Evolutionary conservation across 371 early-diverging fungal species (phyloP).

Genomic region (Vairimorpha apis): DNA sequence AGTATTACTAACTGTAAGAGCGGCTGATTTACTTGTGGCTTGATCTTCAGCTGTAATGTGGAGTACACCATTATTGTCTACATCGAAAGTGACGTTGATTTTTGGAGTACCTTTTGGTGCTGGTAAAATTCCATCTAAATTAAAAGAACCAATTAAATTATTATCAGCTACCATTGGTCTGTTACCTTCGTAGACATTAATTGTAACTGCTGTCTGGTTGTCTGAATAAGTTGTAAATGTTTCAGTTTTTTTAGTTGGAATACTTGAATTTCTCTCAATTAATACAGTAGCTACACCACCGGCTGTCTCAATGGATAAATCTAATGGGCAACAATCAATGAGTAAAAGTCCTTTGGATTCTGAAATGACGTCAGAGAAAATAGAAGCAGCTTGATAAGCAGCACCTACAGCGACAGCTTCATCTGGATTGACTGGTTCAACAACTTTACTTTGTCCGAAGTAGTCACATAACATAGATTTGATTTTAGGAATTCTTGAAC

Average conservation of each 20-base stretch:
- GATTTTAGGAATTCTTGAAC: slow-evolving; percentile 62
- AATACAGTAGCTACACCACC: slow-evolving; percentile 53
- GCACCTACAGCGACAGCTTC: slow-evolving; percentile 62
- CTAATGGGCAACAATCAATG: slow-evolving; percentile 57
- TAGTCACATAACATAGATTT: slow-evolving; percentile 51
- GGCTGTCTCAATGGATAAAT: slow-evolving; percentile 56
- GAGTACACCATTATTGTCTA: slow-evolving; percentile 37
- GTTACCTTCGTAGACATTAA: slow-evolving; percentile 53
- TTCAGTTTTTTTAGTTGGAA: slow-evolving; percentile 52
- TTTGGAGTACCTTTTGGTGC: slow-evolving; percentile 48
- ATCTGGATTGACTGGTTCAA: slow-evolving; percentile 59
- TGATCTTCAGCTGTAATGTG: slow-evolving; percentile 49
- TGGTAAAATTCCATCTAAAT: slow-evolving; percentile 28
- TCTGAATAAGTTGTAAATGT: slow-evolving; percentile 59
- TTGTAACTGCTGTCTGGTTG: slow-evolving; percentile 56
- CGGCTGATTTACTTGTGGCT: slow-evolving; percentile 7
- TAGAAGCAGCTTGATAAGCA: slow-evolving; percentile 53
- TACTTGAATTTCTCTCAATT: slow-evolving; percentile 41
- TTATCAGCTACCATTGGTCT: slow-evolving; percentile 37
- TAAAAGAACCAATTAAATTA: slow-evolving; percentile 39
- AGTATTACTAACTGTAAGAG: slow-evolving; percentile 55
- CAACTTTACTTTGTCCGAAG: slow-evolving; percentile 52
- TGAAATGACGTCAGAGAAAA: slow-evolving; percentile 38
- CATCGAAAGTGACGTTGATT: slow-evolving; percentile 43
- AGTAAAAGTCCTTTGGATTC: slow-evolving; percentile 37